These are phyloP conservation scores for Puccinia coronata DNA, from an alignment of 1,284 basidiomycete genomes.

Conservation along the genomic window DNA sequence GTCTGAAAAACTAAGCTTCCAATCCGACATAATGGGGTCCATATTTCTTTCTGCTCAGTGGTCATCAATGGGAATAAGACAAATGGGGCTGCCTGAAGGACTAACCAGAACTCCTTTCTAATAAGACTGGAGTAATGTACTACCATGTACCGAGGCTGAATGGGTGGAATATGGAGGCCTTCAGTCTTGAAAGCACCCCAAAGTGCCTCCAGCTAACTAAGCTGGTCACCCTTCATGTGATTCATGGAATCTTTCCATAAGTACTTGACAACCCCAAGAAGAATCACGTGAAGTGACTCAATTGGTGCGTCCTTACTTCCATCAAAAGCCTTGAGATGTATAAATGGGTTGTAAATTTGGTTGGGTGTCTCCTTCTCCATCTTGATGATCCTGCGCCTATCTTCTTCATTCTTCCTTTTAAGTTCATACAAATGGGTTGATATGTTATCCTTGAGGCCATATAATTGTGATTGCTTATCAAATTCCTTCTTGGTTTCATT, in stretches of 20 bases:
- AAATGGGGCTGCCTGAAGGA: slow-evolving; percentile 60
- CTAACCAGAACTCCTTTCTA: slow-evolving; percentile 59
- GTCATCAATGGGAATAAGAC: slow-evolving; percentile 58
- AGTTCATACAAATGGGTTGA: background rate
- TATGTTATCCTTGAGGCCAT: background rate
- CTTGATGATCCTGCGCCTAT: background rate
- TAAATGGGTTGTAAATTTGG: background rate
- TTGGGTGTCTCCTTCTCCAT: background rate
- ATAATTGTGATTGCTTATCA: background rate
- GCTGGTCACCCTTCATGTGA: background rate
- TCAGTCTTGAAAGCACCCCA: slow-evolving; percentile 52
- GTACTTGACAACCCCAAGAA: slow-evolving; percentile 5
- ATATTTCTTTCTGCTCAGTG: slow-evolving; percentile 54
- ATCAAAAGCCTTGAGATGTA: background rate
- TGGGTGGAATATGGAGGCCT: slow-evolving; percentile 55
- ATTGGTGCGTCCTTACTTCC: background rate
- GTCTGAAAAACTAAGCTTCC: slow-evolving; percentile 51
- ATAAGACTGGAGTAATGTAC: slow-evolving; percentile 58
- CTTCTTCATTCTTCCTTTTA: background rate
- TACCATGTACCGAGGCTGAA: slow-evolving; percentile 56
- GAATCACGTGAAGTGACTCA: background rate
- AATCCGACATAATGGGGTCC: slow-evolving; percentile 58
- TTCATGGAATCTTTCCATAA: background rate
- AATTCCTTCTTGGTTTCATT: background rate
- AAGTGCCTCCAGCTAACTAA: background rate